Percentiles rank a stretch among this genome's conserved stretches.
Evolutionary conservation across 495 filamentous ascomycete species (phyloP).

Genomic region (Aspergillus sparsus): DNA sequence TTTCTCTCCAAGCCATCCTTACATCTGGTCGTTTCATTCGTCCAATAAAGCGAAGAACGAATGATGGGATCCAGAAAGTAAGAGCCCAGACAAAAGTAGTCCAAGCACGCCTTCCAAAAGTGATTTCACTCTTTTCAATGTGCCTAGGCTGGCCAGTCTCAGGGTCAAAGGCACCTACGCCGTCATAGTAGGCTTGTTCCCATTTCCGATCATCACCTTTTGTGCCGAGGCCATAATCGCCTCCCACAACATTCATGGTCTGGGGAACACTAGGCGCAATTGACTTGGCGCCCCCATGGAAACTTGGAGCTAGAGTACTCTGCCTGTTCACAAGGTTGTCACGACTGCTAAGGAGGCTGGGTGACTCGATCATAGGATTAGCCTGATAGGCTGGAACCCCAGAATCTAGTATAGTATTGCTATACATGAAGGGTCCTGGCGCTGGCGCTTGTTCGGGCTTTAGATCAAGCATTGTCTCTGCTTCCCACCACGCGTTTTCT

Average conservation of each 20-base stretch:
- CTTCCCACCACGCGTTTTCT: slow-evolving; percentile 95
- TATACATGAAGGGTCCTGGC: slow-evolving; percentile 37
- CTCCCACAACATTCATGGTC: slow-evolving; percentile 54
- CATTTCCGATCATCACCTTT: slow-evolving; percentile 82
- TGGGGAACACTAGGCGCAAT: slow-evolving; percentile 69
- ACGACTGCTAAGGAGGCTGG: slow-evolving; percentile 64
- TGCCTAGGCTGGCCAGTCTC: slow-evolving; percentile 74
- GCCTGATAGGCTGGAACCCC: slow-evolving; percentile 29
- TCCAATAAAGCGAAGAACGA: slow-evolving; percentile 73
- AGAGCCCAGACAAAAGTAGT: slow-evolving; percentile 76
- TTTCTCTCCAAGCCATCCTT: slow-evolving; percentile 95
- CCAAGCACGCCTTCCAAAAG: slow-evolving; percentile 70
- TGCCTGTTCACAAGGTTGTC: slow-evolving; percentile 68
- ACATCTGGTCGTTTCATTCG: slow-evolving; percentile 98
- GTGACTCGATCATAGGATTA: slow-evolving; percentile 56
- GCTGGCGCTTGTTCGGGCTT: slow-evolving; percentile 58
- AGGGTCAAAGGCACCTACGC: slow-evolving; percentile 60
- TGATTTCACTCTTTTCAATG: slow-evolving; percentile 69
- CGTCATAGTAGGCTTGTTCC: slow-evolving; percentile 60
- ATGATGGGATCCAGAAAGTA: slow-evolving; percentile 96
- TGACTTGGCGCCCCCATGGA: slow-evolving; percentile 60
- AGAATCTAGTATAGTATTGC: slow-evolving; percentile 36
- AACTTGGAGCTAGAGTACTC: slow-evolving; percentile 61
- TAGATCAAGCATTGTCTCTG: slow-evolving; percentile 92
- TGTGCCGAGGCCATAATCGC: slow-evolving; percentile 82